phyloP scores from a whole-genome alignment of 805 yeast species.

The Peterozyma toletana region DNA sequence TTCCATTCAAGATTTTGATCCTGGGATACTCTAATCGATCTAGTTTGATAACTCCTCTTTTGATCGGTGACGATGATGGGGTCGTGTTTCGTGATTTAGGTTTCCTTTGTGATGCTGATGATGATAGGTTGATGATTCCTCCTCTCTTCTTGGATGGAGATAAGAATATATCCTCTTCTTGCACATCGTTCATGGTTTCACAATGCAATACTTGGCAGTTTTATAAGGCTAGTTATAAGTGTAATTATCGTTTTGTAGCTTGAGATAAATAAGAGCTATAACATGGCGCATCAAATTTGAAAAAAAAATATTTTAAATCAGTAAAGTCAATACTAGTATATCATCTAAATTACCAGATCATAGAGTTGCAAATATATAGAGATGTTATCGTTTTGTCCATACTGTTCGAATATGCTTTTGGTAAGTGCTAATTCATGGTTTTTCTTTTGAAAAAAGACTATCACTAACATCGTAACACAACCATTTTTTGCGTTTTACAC shows the following conservation, averaged over 20 bases:
- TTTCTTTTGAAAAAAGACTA: neutral
- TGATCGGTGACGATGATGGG: slow-evolving; percentile 21
- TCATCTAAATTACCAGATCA: neutral
- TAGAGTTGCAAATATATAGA: neutral
- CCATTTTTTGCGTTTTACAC: neutral
- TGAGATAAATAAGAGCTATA: slow-evolving; percentile 12
- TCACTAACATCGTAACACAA: neutral
- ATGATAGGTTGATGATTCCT: slow-evolving; percentile 15
- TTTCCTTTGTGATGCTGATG: slow-evolving; percentile 13
- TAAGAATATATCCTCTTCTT: slow-evolving; percentile 14
- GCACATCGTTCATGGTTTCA: neutral
- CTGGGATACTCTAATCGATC: slow-evolving; percentile 10
- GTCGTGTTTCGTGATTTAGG: too few species aligned
- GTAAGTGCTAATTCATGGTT: slow-evolving; percentile 21
- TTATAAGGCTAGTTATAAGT: neutral
- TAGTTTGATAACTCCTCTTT: slow-evolving; percentile 22
- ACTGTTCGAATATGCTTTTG: slow-evolving; percentile 85
- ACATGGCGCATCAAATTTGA: slow-evolving; percentile 12
- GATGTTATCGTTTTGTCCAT: slow-evolving; percentile 94
- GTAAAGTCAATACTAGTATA: neutral
- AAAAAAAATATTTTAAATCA: slow-evolving; percentile 12
- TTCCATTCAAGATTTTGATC: slow-evolving; percentile 31
- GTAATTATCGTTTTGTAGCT: neutral
- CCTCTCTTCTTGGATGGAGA: slow-evolving; percentile 19
- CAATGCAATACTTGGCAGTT: too few species aligned